A percentile compares a stretch with the other conserved stretches of the same genome.
These are phyloP conservation scores for Peniophora sp. DNA, from an alignment of 1,284 basidiomycete species.

Conservation along the genomic window DNA sequence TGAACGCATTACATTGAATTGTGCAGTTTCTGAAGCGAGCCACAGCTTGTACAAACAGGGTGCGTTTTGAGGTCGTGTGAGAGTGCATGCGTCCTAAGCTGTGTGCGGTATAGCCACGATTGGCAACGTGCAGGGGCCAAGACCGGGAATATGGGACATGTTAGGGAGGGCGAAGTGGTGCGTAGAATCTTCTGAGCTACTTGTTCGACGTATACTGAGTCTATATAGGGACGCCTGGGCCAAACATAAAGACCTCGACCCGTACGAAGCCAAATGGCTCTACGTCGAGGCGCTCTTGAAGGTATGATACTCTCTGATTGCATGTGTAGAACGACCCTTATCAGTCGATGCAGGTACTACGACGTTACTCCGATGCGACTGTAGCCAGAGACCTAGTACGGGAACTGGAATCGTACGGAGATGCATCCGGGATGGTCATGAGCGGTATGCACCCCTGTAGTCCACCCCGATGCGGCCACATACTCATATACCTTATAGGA, in stretches of 20 bases:
- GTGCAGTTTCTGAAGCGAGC: constrained; percentile 5
- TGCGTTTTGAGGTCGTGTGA: constrained; percentile 21
- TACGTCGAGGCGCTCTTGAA: constrained; percentile 87
- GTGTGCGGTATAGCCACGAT: constrained; percentile 59
- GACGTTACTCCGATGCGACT: constrained; percentile 79
- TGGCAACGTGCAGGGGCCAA: constrained; percentile 72
- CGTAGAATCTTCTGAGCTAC: constrained; percentile 10
- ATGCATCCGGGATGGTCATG: constrained; percentile 60
- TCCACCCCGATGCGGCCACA: constrained; percentile 3
- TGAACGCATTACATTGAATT: constrained; percentile 7
- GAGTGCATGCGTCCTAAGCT: too few relatives aligned
- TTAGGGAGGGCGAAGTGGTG: constrained; percentile 93
- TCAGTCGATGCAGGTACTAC: constrained; percentile 51
- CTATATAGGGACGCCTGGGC: constrained; percentile 85
- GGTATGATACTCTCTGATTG: constrained; percentile 31
- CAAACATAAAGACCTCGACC: constrained; percentile 77
- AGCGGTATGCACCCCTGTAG: constrained; percentile 44
- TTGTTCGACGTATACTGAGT: constrained; percentile 9
- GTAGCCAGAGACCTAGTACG: constrained; percentile 68
- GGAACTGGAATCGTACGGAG: constrained; percentile 78
- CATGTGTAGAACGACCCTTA: neutral
- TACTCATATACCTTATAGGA: constrained; percentile 22
- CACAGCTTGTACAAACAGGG: constrained; percentile 87
- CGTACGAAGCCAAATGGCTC: constrained; percentile 79
- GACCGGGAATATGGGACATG: constrained; percentile 91